These are phyloP conservation scores for Aphanomyces invadans DNA, from an alignment of 352 stramenopile genomes.

Conservation along the genomic window DNA sequence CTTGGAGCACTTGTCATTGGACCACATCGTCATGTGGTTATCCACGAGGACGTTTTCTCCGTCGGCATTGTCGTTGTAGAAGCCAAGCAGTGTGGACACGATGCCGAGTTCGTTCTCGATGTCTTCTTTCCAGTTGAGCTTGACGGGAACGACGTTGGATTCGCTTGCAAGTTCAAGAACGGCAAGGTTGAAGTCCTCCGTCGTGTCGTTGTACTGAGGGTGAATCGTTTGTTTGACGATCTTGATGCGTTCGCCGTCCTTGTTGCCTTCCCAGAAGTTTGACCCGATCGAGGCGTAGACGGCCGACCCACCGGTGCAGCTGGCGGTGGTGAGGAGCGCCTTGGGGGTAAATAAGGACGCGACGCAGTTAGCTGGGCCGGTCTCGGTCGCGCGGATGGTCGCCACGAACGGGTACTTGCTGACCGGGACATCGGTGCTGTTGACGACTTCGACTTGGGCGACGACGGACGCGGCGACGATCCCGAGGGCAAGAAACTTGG, in stretches of 20 bases:
- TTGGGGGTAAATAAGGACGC: constrained; percentile 56
- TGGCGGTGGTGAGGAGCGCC: constrained; percentile 53
- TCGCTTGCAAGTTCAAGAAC: constrained; percentile 42
- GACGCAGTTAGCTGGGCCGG: constrained; percentile 40
- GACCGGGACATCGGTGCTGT: constrained; percentile 1
- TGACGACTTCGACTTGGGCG: neutral
- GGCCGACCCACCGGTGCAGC: constrained; percentile 34
- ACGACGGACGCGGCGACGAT: neutral
- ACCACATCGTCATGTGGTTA: constrained; percentile 40
- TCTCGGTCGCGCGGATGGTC: constrained; percentile 33
- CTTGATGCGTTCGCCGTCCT: constrained; percentile 42
- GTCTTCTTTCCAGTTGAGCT: constrained; percentile 30
- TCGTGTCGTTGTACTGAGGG: constrained; percentile 37
- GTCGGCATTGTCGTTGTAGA: constrained; percentile 30
- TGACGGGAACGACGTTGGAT: constrained; percentile 36
- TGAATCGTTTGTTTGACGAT: constrained; percentile 43
- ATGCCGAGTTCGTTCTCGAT: constrained; percentile 44
- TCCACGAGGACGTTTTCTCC: constrained; percentile 31
- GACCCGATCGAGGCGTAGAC: constrained; percentile 46
- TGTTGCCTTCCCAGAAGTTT: constrained; percentile 37
- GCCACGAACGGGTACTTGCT: constrained; percentile 37
- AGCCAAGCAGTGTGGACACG: constrained; percentile 29
- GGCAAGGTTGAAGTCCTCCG: constrained; percentile 47
- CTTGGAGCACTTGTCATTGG: constrained; percentile 36
- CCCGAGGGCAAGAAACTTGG: neutral